Conservation (phyloP, 805 yeast genomes). For the Suhomyces faveliae region DNA sequence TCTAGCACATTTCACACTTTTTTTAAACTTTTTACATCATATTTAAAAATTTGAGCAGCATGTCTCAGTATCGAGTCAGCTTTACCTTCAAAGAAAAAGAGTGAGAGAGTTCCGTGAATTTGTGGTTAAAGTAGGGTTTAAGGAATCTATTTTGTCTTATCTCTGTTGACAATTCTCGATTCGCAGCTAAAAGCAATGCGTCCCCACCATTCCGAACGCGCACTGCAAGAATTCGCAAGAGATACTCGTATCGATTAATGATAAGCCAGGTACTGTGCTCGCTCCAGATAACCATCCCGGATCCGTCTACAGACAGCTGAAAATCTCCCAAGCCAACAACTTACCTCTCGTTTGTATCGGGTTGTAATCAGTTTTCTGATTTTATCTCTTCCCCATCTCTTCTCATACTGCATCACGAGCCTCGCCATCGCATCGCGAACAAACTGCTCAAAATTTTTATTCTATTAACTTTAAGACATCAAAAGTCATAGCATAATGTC, state of each 20-base stretch:
- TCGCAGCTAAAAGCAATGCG: neutral
- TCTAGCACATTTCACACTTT: too few relatives aligned
- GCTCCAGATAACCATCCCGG: neutral
- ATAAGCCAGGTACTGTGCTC: neutral
- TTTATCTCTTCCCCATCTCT: slow-evolving; percentile 1
- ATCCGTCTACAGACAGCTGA: neutral
- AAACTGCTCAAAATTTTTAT: slow-evolving; percentile 3
- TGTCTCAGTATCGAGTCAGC: too few relatives aligned
- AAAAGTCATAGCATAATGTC: slow-evolving; percentile 8
- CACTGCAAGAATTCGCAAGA: neutral
- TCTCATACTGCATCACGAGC: neutral
- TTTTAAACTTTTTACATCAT: too few relatives aligned
- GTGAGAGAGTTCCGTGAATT: too few relatives aligned
- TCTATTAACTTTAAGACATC: neutral
- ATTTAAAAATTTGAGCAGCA: too few relatives aligned
- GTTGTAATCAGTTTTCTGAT: neutral
- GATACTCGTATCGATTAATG: neutral
- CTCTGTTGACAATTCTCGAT: too few relatives aligned
- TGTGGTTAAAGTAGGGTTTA: too few relatives aligned
- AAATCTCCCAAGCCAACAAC: neutral
- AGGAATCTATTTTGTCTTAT: too few relatives aligned
- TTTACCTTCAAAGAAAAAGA: too few relatives aligned
- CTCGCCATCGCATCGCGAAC: slow-evolving; percentile 10
- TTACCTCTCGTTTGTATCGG: neutral
- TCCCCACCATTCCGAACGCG: neutral